Conservation (phyloP, 805 yeast genomes). For the Diddensiella transvaalensis region DNA sequence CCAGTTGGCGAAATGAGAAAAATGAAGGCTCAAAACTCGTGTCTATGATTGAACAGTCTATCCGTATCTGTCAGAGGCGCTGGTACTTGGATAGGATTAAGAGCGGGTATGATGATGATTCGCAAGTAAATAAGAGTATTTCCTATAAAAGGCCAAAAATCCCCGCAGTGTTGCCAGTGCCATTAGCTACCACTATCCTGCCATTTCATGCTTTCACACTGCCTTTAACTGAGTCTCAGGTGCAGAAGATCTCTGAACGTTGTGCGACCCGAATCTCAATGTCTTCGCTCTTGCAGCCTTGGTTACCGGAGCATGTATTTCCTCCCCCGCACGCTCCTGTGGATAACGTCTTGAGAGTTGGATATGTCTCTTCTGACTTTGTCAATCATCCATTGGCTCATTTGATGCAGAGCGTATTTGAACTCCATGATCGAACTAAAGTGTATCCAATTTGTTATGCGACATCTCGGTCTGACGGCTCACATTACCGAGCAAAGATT, state of each 20-base stretch:
- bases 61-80: constrained; percentile 23
- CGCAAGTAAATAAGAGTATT: background rate
- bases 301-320: constrained; percentile 30
- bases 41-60: constrained; percentile 25
- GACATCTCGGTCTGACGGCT: constrained; percentile 28
- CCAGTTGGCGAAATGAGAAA: constrained; percentile 15
- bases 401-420: constrained; percentile 35
- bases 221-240: constrained; percentile 27
- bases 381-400: constrained; percentile 35
- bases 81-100: constrained; percentile 25
- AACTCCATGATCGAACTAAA: constrained; percentile 26
- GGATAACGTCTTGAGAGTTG: constrained; percentile 25
- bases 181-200: constrained; percentile 30
- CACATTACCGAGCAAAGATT: constrained; percentile 27
- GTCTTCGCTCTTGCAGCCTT: constrained; percentile 23
- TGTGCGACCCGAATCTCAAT: constrained; percentile 29
- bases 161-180: constrained; percentile 27
- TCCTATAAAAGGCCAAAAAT: constrained; percentile 24
- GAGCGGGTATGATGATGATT: constrained; percentile 4
- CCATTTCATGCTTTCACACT: constrained; percentile 36
- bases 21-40: constrained; percentile 30
- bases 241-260: constrained; percentile 26
- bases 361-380: constrained; percentile 34
- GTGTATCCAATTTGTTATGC: constrained; percentile 32
- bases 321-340: constrained; percentile 32